Percentiles rank a stretch among this genome's conserved stretches.
Conservation (phyloP, 2,329 filamentous ascomycete species). For the Fusarium scirpi region DNA sequence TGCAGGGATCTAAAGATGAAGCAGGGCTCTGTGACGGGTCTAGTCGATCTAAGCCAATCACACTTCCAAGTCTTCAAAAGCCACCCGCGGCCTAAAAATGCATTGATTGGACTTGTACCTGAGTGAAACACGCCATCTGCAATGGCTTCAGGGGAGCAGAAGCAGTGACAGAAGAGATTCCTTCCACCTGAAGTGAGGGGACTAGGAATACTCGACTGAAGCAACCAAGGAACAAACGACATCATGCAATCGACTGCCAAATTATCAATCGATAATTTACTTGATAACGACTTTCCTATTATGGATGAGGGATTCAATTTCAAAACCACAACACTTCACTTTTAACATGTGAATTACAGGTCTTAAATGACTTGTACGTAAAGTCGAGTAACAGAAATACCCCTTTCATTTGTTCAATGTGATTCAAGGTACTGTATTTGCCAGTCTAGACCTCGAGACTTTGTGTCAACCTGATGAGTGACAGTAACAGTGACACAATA, state of each 20-base stretch:
- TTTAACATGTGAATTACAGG: slow-evolving; percentile 4
- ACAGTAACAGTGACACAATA: neutral
- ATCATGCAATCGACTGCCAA: slow-evolving; percentile 1
- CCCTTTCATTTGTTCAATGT: neutral
- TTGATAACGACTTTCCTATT: slow-evolving; percentile 5
- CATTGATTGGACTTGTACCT: slow-evolving; percentile 43
- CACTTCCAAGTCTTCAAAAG: slow-evolving; percentile 21
- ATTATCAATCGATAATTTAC: slow-evolving; percentile 10
- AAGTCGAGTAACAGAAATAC: neutral
- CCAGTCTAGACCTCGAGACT: neutral
- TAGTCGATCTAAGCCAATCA: slow-evolving; percentile 34
- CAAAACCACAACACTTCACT: neutral
- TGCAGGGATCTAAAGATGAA: slow-evolving; percentile 18
- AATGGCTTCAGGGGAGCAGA: slow-evolving; percentile 30
- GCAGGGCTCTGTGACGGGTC: slow-evolving; percentile 34
- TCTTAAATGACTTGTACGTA: slow-evolving; percentile 10
- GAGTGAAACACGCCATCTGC: slow-evolving; percentile 42
- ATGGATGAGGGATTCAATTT: neutral
- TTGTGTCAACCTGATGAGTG: neutral
- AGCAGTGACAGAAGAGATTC: slow-evolving; percentile 5
- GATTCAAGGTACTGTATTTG: neutral
- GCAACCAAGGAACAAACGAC: slow-evolving; percentile 15
- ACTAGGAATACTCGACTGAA: slow-evolving; percentile 6
- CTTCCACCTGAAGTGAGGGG: slow-evolving; percentile 11
- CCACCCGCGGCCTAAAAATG: slow-evolving; percentile 28